These are phyloP conservation scores for Boletus speciosus DNA, from an alignment of 768 basidiomycete genomes.

Conservation along the genomic window DNA sequence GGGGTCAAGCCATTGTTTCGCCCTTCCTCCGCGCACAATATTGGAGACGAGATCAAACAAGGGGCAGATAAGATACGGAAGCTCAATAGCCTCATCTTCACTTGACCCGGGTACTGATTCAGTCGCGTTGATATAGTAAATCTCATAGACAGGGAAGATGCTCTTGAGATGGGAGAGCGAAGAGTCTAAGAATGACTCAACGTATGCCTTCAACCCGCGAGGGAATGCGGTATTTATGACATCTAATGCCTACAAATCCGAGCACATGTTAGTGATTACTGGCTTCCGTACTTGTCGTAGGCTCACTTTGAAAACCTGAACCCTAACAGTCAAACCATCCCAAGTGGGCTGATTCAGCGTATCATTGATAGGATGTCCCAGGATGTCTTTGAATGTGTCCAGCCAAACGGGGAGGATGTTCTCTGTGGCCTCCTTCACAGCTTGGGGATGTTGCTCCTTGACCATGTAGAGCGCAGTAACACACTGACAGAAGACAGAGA, in stretches of 20 bases:
- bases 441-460: constrained; percentile 85
- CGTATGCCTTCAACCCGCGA: constrained; percentile 59
- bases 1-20: constrained; percentile 58
- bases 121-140: constrained; percentile 56
- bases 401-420: constrained; percentile 88
- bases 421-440: constrained; percentile 78
- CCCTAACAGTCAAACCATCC: constrained; percentile 77
- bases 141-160: constrained; percentile 57
- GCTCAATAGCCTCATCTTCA: constrained; percentile 74
- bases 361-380: constrained; percentile 63
- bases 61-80: constrained; percentile 72
- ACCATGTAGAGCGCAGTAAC: constrained; percentile 90
- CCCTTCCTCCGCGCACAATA: constrained; percentile 60
- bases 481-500: constrained; percentile 89
- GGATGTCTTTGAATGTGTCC: constrained; percentile 79
- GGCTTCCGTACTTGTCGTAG: no score
- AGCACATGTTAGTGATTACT: constrained; percentile 2
- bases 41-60: constrained; percentile 78
- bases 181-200: constrained; percentile 55
- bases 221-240: constrained; percentile 81
- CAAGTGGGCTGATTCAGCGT: constrained; percentile 58
- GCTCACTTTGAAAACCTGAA: constrained; percentile 81
- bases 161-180: constrained; percentile 58
- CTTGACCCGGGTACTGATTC: constrained; percentile 59
- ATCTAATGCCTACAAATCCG: constrained; percentile 62